phyloP scores from a whole-genome alignment of 2,329 filamentous ascomycete genomes.

The Scytalidium sp. region DNA sequence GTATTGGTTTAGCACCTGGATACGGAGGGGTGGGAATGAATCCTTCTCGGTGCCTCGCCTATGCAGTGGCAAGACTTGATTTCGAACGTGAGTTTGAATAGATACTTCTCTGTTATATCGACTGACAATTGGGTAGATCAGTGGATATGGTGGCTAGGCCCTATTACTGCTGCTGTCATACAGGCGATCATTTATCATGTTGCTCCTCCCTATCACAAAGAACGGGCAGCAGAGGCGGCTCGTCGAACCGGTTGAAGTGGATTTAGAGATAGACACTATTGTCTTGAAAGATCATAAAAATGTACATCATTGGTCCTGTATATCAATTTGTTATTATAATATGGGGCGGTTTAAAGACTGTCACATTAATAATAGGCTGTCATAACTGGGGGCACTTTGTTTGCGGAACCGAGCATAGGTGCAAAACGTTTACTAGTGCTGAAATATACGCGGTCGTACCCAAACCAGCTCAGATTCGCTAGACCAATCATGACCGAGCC shows the following conservation, averaged over 20 bases:
- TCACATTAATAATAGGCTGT: no score
- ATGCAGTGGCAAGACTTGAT: constrained; percentile 34
- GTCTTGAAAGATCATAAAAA: neutral
- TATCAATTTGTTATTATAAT: no score
- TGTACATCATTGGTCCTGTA: no score
- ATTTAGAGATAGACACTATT: no score
- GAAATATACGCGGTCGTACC: neutral
- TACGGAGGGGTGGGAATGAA: constrained; percentile 38
- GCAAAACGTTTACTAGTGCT: neutral
- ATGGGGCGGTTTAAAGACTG: no score
- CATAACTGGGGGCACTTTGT: no score
- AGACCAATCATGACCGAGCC: neutral
- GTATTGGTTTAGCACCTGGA: constrained; percentile 31
- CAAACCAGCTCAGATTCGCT: neutral
- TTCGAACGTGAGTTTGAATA: constrained; percentile 8
- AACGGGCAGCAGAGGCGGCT: neutral
- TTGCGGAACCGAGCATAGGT: no score
- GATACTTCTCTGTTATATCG: neutral
- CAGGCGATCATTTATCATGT: constrained; percentile 26
- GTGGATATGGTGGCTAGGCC: constrained; percentile 37
- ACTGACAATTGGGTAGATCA: constrained; percentile 22
- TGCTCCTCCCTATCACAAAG: constrained; percentile 27
- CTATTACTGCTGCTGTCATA: constrained; percentile 26
- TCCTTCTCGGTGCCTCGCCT: constrained; percentile 40
- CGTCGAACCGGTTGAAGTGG: no score